Base-by-base conservation (phyloP, 2,329 filamentous ascomycete species). In the Colletotrichum sp. region DNA sequence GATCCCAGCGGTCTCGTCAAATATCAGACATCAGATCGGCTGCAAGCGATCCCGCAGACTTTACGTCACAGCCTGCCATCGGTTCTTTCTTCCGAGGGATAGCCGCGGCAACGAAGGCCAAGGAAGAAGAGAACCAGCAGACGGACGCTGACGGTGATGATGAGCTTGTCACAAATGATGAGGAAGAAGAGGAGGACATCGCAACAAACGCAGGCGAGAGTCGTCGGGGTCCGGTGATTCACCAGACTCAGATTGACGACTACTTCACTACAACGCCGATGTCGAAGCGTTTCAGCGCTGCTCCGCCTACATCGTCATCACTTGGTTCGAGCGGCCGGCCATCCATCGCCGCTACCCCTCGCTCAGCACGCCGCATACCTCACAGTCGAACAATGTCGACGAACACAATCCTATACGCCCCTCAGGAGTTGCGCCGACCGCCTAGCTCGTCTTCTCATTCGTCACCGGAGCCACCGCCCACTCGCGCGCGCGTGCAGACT, bases 81-180 rank as follows among this genome's bases (percentile, higher is more conserved):
- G 73, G 73, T 6, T 76, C 73, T 21, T 76, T 76, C 49, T 76
- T 76, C 73, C 65, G 75, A 30, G 72, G 72, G 16, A 57, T 77
- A 67, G 71, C 72, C 71, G 72, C 72, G 32, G 75, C 75, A 26
- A 69, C 75, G 34, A 70, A 52, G 34, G 66, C 75, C 28, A 69
- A 86, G 86, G 57, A 78, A 82, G 84, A 30, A 85, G 84, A 49
- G 85, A 90, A 89, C 78, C 89, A 91, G 60, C 92, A 96, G 74
- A 96, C 95, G 0, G 95, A 97, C 80, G 95, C 93, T 8, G 95
- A 98, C 82, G 95, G 95, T 1, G 96, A 98, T 80, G 96, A 98
- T 80, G 96, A 98, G 83, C 87, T 96, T n/a, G 90, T 95, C 15
- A 96, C 94, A 5, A 95, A 96, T 72, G 94, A 95, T 72, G 94